Conservation (phyloP, 306 rosid species). For the Mimosa pudica region DNA sequence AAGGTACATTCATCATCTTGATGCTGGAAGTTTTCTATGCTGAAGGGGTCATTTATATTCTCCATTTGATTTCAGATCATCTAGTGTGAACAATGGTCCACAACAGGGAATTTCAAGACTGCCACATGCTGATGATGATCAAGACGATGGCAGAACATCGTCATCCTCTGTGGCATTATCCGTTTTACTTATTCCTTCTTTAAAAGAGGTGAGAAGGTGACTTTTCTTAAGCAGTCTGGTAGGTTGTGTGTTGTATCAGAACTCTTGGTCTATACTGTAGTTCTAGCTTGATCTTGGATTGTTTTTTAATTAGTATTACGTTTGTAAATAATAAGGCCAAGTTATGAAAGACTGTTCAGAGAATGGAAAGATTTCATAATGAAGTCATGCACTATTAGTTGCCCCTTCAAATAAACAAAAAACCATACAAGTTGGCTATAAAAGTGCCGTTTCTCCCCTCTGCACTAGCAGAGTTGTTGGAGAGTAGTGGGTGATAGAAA, state of each 20-base stretch:
- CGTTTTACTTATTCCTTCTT: slow-evolving; percentile 74
- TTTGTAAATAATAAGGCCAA: not conserved
- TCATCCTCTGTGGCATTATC: slow-evolving; percentile 75
- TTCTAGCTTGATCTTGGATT: not conserved
- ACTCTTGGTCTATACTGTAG: not conserved
- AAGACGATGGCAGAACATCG: slow-evolving; percentile 59
- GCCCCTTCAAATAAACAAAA: not conserved
- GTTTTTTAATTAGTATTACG: not conserved
- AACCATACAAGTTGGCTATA: not conserved
- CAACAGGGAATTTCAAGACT: slow-evolving; percentile 63
- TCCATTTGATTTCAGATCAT: slow-evolving; percentile 50
- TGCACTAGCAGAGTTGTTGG: not conserved
- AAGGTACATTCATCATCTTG: slow-evolving; percentile 55
- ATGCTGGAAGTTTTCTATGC: slow-evolving; percentile 35
- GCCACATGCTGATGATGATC: slow-evolving; percentile 55
- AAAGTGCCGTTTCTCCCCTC: not conserved
- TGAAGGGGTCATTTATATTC: slow-evolving; percentile 20
- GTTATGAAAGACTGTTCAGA: slow-evolving; percentile 1
- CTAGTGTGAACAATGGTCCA: slow-evolving; percentile 54
- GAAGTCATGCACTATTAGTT: not conserved
- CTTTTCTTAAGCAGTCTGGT: slow-evolving; percentile 19
- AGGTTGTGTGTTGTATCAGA: slow-evolving; percentile 4
- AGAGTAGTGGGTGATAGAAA: not conserved
- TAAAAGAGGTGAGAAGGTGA: slow-evolving; percentile 99
- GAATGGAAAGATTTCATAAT: not conserved